Evolutionary conservation across 2,329 filamentous ascomycete species (phyloP).

Genomic region (Penicillium capsulatum): DNA sequence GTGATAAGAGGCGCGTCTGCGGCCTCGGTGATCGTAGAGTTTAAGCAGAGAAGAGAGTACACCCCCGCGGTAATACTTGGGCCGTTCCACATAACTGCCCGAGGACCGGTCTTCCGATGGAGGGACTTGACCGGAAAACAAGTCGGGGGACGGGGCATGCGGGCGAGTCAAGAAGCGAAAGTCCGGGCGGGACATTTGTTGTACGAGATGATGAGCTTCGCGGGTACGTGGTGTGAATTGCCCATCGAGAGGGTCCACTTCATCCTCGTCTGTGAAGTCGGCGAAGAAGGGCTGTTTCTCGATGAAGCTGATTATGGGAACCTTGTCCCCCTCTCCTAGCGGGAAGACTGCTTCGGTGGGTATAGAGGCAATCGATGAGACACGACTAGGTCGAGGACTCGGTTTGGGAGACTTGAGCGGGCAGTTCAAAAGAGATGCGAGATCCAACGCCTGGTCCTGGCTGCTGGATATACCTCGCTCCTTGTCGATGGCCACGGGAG

Average conservation of each 20-base stretch:
- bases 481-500: constrained; percentile 28
- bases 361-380: constrained; percentile 29
- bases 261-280: constrained; percentile 32
- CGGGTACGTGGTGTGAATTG: constrained; percentile 26
- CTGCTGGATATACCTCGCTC: constrained; percentile 32
- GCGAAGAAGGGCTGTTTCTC: constrained; percentile 33
- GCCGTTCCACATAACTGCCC: constrained; percentile 62
- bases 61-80: constrained; percentile 66
- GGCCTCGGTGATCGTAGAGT: constrained; percentile 56
- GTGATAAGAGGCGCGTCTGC: constrained; percentile 24
- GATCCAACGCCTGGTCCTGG: constrained; percentile 32
- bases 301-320: constrained; percentile 32
- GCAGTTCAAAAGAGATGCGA: constrained; percentile 34
- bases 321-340: constrained; percentile 33
- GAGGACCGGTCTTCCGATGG: constrained; percentile 43
- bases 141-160: constrained; percentile 28
- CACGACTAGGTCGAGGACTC: constrained; percentile 26
- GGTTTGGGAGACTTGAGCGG: constrained; percentile 29
- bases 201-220: constrained; percentile 34
- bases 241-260: constrained; percentile 24
- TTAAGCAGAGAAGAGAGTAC: constrained; percentile 69
- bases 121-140: constrained; percentile 34
- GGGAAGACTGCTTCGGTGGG: constrained; percentile 25
- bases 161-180: constrained; percentile 32
- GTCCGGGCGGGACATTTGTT: constrained; percentile 37